Evolutionary conservation across 345 rosid genomes (phyloP), one percentile per base, ranked within the genome.

Genomic region (Tarenaya hassleriana): DNA sequence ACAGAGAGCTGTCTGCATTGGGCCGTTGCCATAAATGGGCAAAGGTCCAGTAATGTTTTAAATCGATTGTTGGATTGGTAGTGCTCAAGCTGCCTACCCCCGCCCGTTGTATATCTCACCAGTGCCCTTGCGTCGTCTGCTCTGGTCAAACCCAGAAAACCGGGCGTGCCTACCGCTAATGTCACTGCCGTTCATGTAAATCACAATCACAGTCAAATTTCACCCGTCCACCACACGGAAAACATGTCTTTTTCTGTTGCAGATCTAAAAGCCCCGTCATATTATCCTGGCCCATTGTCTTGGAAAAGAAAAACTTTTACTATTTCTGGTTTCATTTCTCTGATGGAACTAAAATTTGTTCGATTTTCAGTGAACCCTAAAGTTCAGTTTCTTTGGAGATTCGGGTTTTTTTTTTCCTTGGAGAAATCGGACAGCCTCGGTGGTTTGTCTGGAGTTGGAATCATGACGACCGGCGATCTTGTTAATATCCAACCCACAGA

Each of bases 401-500:
- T 7, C 11, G 60, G 17, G 41, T 14, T 29, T 14, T n/a, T n/a
- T n/a, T n/a, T n/a, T n/a, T n/a, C n/a, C 7, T 1, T 19, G 3
- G 2, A 17, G 47, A 42, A 3, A 19, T 10, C 34, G 24, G 29
- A 40, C 16, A 11, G n/a, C 7, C 1, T 9, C 5, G 1, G 40
- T 7, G 13, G 9, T 35, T 35, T 35, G 40, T 35, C 13, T n/a
- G 5, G 47, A 59, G 20, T 16, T 10, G 1, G 21, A 46, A 47
- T 41, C 64, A 79, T 84, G 84, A 71, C 49, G 57, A 57, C 61
- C 14, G 89, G 87, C 54, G 78, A 79, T 75, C 83, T 87, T 33
- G 72, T 87, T 61, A 75, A 50, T 58, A 62, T 87, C 52, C 87
- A 87, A 11, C 96, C 94, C 4, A 18, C 83, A 2, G 96, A 83